phyloP scores from a whole-genome alignment of 345 rosid genomes.

The Salix caprea region DNA sequence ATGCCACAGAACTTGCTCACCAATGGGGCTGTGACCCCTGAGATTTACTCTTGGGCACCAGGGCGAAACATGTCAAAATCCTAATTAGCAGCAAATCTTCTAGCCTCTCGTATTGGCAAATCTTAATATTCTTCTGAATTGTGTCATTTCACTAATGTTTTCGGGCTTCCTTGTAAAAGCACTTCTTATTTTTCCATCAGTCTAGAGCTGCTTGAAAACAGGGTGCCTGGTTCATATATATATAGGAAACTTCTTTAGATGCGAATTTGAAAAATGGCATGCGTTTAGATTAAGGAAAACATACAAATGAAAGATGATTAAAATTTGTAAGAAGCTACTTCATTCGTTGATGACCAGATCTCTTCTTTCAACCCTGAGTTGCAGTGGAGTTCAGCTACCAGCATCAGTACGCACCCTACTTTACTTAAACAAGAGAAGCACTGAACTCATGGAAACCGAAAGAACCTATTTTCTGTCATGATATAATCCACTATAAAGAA shows the following conservation, averaged over 20 bases:
- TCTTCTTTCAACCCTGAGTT: not conserved
- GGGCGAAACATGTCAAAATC: conserved; percentile 48
- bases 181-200: not conserved
- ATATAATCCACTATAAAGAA: not conserved
- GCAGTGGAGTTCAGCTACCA: not conserved
- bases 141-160: not conserved
- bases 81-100: not conserved
- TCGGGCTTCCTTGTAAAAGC: not conserved
- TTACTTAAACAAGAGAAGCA: not conserved
- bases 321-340: not conserved
- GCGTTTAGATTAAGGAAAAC: not conserved
- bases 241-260: not conserved
- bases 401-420: not conserved
- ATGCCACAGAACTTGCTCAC: conserved; percentile 69
- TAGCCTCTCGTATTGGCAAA: not conserved
- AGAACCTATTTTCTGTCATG: not conserved
- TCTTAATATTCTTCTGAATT: not conserved
- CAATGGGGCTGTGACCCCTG: conserved; percentile 46
- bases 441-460: not conserved
- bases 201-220: not conserved
- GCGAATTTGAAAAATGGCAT: not conserved
- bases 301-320: not conserved
- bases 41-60: conserved; percentile 62
- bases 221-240: not conserved
- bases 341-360: not conserved